These are phyloP conservation scores for Mortierella polycephala DNA, from an alignment of 371 early-diverging fungal genomes.

Conservation along the genomic window DNA sequence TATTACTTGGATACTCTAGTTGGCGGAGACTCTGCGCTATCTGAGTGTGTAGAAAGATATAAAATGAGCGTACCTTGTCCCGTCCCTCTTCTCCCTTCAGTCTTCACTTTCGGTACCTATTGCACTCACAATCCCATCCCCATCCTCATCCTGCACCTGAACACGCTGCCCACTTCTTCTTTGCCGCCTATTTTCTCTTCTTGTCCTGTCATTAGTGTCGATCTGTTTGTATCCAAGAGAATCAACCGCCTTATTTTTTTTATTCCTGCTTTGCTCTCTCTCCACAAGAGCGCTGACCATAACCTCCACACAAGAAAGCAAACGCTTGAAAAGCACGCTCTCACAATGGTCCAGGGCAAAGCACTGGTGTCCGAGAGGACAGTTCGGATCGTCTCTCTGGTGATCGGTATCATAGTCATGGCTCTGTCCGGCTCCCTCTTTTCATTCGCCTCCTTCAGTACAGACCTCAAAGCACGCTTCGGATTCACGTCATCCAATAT, in stretches of 20 bases:
- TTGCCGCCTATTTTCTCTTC: too few relatives aligned
- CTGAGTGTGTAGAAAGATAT: too few relatives aligned
- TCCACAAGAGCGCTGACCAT: not conserved
- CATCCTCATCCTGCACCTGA: too few relatives aligned
- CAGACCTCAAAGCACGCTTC: constrained; percentile 52
- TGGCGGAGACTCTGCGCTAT: too few relatives aligned
- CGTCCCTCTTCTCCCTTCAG: not conserved
- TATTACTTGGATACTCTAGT: too few relatives aligned
- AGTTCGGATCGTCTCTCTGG: constrained; percentile 33
- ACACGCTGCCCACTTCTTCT: too few relatives aligned
- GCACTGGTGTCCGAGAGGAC: constrained; percentile 23
- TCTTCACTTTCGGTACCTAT: too few relatives aligned
- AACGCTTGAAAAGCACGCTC: too few relatives aligned
- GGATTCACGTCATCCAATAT: constrained; percentile 49
- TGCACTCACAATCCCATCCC: too few relatives aligned
- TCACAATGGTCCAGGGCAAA: constrained; percentile 11
- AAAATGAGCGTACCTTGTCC: not conserved
- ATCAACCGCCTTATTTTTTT: too few relatives aligned
- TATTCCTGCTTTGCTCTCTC: not conserved
- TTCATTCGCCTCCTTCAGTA: constrained; percentile 47
- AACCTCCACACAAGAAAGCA: too few relatives aligned
- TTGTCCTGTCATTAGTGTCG: not conserved
- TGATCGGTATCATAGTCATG: constrained; percentile 47
- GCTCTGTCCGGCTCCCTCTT: constrained; percentile 51
- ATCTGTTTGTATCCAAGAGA: too few relatives aligned